Evolutionary conservation across 1,284 basidiomycete species (phyloP).

Genomic region (Mycena sp.): DNA sequence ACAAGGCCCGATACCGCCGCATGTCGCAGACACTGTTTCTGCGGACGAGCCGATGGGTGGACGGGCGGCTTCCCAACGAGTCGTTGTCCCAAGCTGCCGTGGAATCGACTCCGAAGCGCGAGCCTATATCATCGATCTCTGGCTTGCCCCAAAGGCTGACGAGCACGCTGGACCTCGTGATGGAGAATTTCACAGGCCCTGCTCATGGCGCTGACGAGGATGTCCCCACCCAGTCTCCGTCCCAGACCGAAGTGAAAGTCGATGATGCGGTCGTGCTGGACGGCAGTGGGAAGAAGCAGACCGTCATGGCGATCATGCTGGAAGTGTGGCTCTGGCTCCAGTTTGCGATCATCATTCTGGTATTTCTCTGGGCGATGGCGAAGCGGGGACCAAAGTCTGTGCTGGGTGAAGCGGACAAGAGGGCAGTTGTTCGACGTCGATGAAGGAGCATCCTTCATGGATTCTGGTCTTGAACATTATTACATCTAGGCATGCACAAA

Average conservation of each 20-base stretch:
- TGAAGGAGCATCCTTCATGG: neutral
- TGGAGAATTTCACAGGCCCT: conserved; percentile 47
- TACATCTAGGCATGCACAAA: neutral
- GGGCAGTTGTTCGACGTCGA: conserved; percentile 39
- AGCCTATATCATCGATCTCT: neutral
- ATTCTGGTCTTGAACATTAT: neutral
- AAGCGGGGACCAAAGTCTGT: conserved; percentile 76
- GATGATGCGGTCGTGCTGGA: conserved; percentile 7
- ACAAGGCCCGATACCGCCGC: conserved; percentile 46
- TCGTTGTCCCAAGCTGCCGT: conserved; percentile 36
- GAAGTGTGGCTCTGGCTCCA: conserved; percentile 85
- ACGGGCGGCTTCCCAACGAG: conserved; percentile 54
- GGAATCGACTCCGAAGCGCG: conserved; percentile 22
- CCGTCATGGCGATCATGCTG: conserved; percentile 61
- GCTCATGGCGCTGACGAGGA: neutral
- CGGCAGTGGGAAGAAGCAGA: conserved; percentile 32
- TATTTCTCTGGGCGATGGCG: conserved; percentile 83
- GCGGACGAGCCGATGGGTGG: conserved; percentile 63
- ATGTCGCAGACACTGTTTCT: conserved; percentile 64
- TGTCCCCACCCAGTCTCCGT: neutral
- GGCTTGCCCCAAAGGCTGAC: conserved; percentile 27
- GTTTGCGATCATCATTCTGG: conserved; percentile 70
- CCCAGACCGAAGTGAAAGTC: no score
- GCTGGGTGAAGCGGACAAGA: conserved; percentile 60
- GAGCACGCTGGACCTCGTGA: conserved; percentile 41